Base-by-base conservation (phyloP, 768 basidiomycete genomes). In the Macrolepiota albuminosa region DNA sequence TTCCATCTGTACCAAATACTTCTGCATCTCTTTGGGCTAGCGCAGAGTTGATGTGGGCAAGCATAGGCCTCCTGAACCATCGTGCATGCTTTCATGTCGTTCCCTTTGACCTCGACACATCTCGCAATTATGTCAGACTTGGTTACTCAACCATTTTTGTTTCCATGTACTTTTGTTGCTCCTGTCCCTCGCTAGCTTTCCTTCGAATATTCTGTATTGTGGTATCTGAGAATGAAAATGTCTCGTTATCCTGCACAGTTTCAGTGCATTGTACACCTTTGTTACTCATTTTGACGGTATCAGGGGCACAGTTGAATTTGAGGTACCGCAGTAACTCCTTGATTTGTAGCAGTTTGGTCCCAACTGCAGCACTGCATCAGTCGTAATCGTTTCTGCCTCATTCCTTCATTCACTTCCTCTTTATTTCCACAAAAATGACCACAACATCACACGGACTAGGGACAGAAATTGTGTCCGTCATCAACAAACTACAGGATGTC, bases 401-500 rank as follows among this genome's bases (percentile, higher is more conserved):
- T 61, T 64, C 56, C 56, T 58, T 64, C 58, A 54, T 60, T 37
- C 58, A 58, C 43, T 60, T 67, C 56, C 52, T 43, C 54, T 61
- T 63, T 64, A 60, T 50, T 62, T 62, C 60, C 69, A 74, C 65
- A 74, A 68, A 68, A 67, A 82, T 81, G 78, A 77, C 86, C 42
- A 79, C 86, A 46, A 73, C 82, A 51, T 78, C 84, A 56, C 54
- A 54, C 9, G 86, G 88, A 57, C 85, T 94, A 65, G 92, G 92
- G 56, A 78, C 83, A 64, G 92, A 94, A 70, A 90, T 94, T 63
- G 91, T 94, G 56, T 71, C 77, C 37, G 83, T 90, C 54, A 78
- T 94, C 69, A 94, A 94, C 82, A 94, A 91, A 70, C 87, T 94
- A 48, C 92, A 94, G 73, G 92, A 94, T 78, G 92, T 93, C 64